Conservation (phyloP, 805 yeast species). For the Phaffomyces thermotolerans region DNA sequence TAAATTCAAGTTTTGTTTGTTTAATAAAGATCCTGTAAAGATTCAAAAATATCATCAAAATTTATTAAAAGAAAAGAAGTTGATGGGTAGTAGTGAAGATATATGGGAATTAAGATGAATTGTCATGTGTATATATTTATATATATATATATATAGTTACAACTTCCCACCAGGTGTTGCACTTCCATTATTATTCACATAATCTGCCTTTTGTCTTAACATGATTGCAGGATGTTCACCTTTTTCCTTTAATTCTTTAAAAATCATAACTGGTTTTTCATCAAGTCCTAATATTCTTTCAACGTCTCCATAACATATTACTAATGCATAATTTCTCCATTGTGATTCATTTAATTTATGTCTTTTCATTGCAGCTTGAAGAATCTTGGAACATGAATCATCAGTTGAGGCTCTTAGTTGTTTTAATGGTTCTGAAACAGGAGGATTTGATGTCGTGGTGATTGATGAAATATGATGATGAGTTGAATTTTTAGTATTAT, state of each 20-base stretch:
- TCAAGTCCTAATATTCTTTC: conserved; percentile 77
- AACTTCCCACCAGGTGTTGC: conserved; percentile 39
- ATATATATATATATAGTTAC: conserved; percentile 8
- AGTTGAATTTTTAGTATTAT: conserved; percentile 11
- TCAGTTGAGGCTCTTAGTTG: conserved; percentile 81
- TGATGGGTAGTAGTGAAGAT: conserved; percentile 74
- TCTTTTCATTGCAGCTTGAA: conserved; percentile 83
- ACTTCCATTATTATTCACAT: conserved; percentile 21
- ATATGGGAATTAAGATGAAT: conserved; percentile 52
- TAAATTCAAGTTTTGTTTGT: conserved; percentile 76
- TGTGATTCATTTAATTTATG: conserved; percentile 67
- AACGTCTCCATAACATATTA: conserved; percentile 85
- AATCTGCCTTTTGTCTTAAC: conserved; percentile 77
- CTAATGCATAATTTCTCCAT: conserved; percentile 83
- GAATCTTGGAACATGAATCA: conserved; percentile 82
- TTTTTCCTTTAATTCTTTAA: conserved; percentile 75
- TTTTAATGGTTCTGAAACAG: conserved; percentile 60
- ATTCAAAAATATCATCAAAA: conserved; percentile 69
- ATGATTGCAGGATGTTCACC: conserved; percentile 89
- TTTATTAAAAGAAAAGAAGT: conserved; percentile 51
- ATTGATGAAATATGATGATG: background rate
- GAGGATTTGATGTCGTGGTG: conserved; percentile 8
- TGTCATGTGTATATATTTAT: background rate
- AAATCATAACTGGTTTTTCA: conserved; percentile 82
- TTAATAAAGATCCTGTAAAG: conserved; percentile 49